Evolutionary conservation across 1,284 basidiomycete species (phyloP).

Genomic region (Sporisorium reilianum): DNA sequence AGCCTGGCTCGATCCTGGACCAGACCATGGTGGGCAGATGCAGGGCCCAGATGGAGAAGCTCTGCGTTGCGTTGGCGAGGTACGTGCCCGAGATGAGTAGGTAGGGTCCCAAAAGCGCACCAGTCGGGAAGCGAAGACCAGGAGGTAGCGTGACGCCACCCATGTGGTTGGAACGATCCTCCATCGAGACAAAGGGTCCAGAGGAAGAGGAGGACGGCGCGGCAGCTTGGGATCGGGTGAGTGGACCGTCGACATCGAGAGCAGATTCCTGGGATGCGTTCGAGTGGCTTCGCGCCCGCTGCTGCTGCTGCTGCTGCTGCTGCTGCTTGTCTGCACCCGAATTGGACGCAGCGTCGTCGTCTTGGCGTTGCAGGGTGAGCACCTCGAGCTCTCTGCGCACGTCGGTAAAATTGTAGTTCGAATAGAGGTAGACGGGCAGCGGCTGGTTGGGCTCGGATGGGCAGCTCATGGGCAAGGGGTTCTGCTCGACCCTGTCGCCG

Average conservation of each 20-base stretch:
- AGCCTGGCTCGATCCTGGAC: slow-evolving; percentile 61
- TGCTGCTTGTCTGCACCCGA: slow-evolving; percentile 4
- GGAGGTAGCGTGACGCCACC: slow-evolving; percentile 60
- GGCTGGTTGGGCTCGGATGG: slow-evolving; percentile 15
- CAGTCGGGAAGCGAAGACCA: slow-evolving; percentile 64
- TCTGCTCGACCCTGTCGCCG: slow-evolving; percentile 36
- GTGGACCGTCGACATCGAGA: slow-evolving; percentile 35
- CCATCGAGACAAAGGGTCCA: slow-evolving; percentile 36
- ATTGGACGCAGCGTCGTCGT: slow-evolving; percentile 4
- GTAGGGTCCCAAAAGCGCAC: slow-evolving; percentile 56
- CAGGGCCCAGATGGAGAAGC: slow-evolving; percentile 63
- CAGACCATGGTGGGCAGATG: slow-evolving; percentile 62
- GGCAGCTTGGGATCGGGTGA: slow-evolving; percentile 28
- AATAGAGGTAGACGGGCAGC: slow-evolving; percentile 60
- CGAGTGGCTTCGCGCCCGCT: slow-evolving; percentile 29
- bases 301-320: slow-evolving; percentile 13
- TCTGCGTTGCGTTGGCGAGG: slow-evolving; percentile 65
- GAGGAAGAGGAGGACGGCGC: slow-evolving; percentile 7
- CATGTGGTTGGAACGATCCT: slow-evolving; percentile 57
- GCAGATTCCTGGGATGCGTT: slow-evolving; percentile 45
- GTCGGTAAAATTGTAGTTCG: slow-evolving; percentile 66
- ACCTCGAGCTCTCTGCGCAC: slow-evolving; percentile 64
- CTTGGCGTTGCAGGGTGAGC: slow-evolving; percentile 27
- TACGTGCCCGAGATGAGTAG: slow-evolving; percentile 65
- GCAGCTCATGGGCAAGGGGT: slow-evolving; percentile 49